Evolutionary conservation across 108 stramenopile species (phyloP).

Genomic region (Heterococcus sp.): DNA sequence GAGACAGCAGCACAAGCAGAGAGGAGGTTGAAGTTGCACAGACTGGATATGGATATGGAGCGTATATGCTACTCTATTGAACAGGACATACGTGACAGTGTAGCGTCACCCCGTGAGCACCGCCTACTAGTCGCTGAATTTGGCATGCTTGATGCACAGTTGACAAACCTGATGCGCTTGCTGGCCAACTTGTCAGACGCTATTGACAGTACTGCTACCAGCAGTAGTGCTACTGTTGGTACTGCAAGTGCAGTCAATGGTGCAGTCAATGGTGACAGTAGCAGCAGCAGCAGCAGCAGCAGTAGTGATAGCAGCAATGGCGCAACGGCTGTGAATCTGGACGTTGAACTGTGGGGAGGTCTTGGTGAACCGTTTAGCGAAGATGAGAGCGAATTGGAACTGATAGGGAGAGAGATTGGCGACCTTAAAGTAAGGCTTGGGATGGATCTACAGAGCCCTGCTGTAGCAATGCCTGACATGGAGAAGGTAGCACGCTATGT

Average conservation of each 20-base stretch:
- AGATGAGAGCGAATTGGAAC: slow-evolving; percentile 25
- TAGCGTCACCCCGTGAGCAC: slow-evolving; percentile 62
- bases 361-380: background rate
- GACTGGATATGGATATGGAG: slow-evolving; percentile 70
- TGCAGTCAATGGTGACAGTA: background rate
- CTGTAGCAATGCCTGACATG: slow-evolving; percentile 20
- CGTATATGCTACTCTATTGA: slow-evolving; percentile 81
- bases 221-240: no score
- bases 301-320: background rate
- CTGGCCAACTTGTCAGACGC: no score
- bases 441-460: slow-evolving; percentile 62
- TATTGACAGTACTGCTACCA: no score
- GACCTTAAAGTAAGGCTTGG: slow-evolving; percentile 88
- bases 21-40: slow-evolving; percentile 17
- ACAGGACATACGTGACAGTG: slow-evolving; percentile 47
- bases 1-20: background rate
- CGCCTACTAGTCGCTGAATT: slow-evolving; percentile 91
- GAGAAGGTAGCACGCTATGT: slow-evolving; percentile 40
- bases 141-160: slow-evolving; percentile 84
- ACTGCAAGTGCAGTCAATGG: no score
- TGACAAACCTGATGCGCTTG: slow-evolving; percentile 41
- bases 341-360: no score
- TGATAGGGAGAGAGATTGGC: slow-evolving; percentile 47
- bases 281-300: background rate
- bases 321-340: no score